Conservation (phyloP, 768 basidiomycete species). For the Leccinum incarnatum region DNA sequence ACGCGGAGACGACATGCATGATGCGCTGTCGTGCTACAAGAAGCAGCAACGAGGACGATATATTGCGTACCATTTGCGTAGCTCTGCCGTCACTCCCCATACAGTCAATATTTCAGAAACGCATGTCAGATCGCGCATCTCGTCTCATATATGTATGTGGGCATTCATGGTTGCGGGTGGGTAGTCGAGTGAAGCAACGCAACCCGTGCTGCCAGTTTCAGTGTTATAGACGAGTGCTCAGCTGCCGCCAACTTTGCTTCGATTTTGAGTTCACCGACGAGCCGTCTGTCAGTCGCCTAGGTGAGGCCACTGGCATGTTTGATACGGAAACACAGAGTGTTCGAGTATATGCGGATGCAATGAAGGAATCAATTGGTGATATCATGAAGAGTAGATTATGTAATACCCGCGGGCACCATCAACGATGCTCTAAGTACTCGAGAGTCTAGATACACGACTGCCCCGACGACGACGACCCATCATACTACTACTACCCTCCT, state of each 20-base stretch:
- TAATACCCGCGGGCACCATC: no score
- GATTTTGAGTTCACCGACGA: slow-evolving; percentile 23
- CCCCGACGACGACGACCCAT: no score
- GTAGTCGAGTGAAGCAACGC: background rate
- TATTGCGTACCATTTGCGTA: slow-evolving; percentile 9
- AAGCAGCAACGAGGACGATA: slow-evolving; percentile 6
- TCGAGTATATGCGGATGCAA: no score
- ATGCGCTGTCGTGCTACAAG: slow-evolving; percentile 47
- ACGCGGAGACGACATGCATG: slow-evolving; percentile 88
- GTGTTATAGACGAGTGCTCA: background rate
- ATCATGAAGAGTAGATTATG: no score
- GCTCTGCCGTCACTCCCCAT: slow-evolving; percentile 19
- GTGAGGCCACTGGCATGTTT: slow-evolving; percentile 49
- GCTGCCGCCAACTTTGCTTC: slow-evolving; percentile 14
- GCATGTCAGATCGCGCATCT: slow-evolving; percentile 24
- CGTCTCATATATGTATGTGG: no score
- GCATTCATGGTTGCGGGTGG: background rate
- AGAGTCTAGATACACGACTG: no score
- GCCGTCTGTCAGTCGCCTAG: slow-evolving; percentile 32
- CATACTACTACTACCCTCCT: no score
- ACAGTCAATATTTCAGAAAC: slow-evolving; percentile 73
- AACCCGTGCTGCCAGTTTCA: background rate
- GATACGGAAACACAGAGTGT: slow-evolving; percentile 80
- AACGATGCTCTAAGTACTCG: no score
- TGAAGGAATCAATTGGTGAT: no score